phyloP scores from a whole-genome alignment of 257 asterid species.

The Hygrophila difformis region DNA sequence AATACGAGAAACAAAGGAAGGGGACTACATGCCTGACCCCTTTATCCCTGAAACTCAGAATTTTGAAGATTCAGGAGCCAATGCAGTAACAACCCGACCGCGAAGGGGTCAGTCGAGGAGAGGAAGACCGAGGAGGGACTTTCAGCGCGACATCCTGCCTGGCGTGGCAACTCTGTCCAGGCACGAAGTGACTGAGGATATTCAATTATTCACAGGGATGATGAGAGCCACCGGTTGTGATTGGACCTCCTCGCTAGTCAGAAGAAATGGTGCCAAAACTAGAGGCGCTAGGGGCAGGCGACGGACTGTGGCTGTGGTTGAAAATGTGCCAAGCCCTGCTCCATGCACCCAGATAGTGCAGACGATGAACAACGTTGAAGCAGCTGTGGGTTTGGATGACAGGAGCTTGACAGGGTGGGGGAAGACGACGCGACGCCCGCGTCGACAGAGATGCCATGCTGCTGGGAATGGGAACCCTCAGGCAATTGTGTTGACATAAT shows the following conservation, averaged over 20 bases:
- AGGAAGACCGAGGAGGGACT: conserved; percentile 83
- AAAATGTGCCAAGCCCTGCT: conserved; percentile 12
- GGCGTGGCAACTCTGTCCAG: conserved; percentile 71
- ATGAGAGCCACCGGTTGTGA: conserved; percentile 71
- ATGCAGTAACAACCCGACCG: conserved; percentile 23
- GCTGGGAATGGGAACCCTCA: conserved; percentile 35
- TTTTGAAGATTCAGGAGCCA: conserved; percentile 30
- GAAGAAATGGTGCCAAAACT: conserved; percentile 33
- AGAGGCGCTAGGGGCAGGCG: conserved; percentile 58
- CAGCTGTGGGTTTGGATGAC: conserved; percentile 65
- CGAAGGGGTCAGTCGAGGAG: conserved; percentile 82
- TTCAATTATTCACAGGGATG: conserved; percentile 75
- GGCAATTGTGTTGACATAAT: conserved; percentile 23
- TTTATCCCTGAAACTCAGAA: conserved; percentile 33
- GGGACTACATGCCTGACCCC: conserved; percentile 14
- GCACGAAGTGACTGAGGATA: conserved; percentile 82
- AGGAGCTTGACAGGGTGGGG: conserved; percentile 94
- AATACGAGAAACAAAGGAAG: conserved; percentile 53
- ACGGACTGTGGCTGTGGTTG: conserved; percentile 34
- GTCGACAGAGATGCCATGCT: conserved; percentile 76
- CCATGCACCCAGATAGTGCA: no score
- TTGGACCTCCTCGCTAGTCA: conserved; percentile 43
- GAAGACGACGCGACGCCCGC: conserved; percentile 94
- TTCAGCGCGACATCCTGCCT: conserved; percentile 81
- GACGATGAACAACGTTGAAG: no score